Percentiles rank a stretch among this genome's conserved stretches.
Conservation (phyloP, 768 basidiomycete genomes). For the Clavaria fumosa region DNA sequence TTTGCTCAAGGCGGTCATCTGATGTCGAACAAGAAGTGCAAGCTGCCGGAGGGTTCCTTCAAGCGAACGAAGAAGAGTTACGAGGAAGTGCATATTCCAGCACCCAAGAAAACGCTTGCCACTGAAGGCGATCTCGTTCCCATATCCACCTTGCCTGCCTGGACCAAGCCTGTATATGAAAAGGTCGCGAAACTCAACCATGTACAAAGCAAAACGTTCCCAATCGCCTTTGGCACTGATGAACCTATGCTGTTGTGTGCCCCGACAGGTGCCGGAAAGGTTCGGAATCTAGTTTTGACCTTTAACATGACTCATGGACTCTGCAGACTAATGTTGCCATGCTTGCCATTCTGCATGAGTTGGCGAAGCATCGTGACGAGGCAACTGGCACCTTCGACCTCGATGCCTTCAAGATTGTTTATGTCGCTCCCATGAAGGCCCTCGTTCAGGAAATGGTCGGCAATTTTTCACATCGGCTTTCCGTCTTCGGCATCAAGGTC, state of each 20-base stretch:
- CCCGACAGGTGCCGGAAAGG: conserved; percentile 97
- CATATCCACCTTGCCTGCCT: conserved; percentile 58
- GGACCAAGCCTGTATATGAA: conserved; percentile 81
- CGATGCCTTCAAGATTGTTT: conserved; percentile 89
- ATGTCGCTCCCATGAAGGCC: conserved; percentile 98
- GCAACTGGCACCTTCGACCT: conserved; percentile 68
- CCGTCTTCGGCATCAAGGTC: conserved; percentile 56
- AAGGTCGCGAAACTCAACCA: conserved; percentile 73
- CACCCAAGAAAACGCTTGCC: conserved; percentile 64
- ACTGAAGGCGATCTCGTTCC: conserved; percentile 56
- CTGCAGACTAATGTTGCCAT: conserved; percentile 92
- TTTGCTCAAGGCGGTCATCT: conserved; percentile 92
- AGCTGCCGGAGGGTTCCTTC: conserved; percentile 94
- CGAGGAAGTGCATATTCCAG: conserved; percentile 95
- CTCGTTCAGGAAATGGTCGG: conserved; percentile 98
- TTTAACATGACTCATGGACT: conserved; percentile 5
- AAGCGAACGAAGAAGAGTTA: conserved; percentile 93
- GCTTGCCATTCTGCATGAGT: conserved; percentile 83
- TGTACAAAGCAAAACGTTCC: conserved; percentile 86
- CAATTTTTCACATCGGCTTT: conserved; percentile 72
- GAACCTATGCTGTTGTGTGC: conserved; percentile 94
- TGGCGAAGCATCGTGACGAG: conserved; percentile 77
- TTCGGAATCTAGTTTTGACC: conserved; percentile 19
- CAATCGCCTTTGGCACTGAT: conserved; percentile 86
- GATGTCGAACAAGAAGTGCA: conserved; percentile 98